phyloP scores from a whole-genome alignment of 1,284 basidiomycete genomes.

The Puccinia novopanici region DNA sequence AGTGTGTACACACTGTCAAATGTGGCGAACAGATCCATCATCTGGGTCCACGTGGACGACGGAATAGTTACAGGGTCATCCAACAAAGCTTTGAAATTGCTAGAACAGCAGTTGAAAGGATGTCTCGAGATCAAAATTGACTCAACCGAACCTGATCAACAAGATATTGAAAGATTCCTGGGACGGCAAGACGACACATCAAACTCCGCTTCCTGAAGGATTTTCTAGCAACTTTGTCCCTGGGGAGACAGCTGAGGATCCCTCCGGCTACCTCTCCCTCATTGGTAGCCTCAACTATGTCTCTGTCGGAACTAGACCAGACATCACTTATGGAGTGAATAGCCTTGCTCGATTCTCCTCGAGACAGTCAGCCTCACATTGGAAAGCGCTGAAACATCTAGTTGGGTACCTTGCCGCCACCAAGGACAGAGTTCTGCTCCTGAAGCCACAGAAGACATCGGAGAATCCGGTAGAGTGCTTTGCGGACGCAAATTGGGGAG shows the following conservation, averaged over 20 bases:
- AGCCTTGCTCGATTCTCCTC: too few relatives aligned
- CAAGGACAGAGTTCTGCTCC: too few relatives aligned
- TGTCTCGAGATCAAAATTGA: slow-evolving; percentile 5
- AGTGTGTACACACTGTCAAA: too few relatives aligned
- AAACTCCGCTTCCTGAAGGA: too few relatives aligned
- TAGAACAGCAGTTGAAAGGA: not conserved
- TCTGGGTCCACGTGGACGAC: slow-evolving; percentile 25
- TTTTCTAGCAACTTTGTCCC: not conserved
- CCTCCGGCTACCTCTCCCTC: not conserved
- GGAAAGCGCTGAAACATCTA: too few relatives aligned
- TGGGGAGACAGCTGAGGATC: not conserved
- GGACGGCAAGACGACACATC: too few relatives aligned
- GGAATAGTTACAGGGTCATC: not conserved
- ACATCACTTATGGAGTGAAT: not conserved
- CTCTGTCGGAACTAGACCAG: too few relatives aligned
- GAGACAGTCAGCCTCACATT: too few relatives aligned
- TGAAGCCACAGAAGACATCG: too few relatives aligned
- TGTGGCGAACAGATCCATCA: not conserved
- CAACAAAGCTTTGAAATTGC: not conserved
- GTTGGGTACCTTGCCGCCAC: too few relatives aligned
- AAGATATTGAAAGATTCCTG: not conserved
- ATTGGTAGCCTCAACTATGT: not conserved
- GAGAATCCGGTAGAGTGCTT: too few relatives aligned
- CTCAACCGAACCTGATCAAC: not conserved
- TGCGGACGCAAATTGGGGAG: too few relatives aligned